A percentile compares a stretch with the other conserved stretches of the same genome.
These are phyloP conservation scores for Phaffomyces antillensis DNA, from an alignment of 805 yeast genomes.

Conservation along the genomic window DNA sequence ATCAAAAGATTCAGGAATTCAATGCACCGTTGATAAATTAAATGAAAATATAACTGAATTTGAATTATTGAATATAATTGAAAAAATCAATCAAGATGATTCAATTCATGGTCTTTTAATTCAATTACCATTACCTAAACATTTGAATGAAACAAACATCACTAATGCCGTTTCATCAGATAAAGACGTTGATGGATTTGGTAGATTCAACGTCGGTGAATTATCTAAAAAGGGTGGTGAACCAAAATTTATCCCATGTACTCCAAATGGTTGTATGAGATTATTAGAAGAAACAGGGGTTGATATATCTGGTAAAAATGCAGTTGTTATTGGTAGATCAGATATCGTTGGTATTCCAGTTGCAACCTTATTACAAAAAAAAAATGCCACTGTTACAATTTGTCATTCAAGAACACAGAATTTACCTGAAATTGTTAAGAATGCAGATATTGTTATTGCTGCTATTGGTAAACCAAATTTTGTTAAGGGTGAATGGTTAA, in stretches of 20 bases:
- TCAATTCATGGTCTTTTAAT: slow-evolving; percentile 80
- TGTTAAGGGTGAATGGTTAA: slow-evolving; percentile 84
- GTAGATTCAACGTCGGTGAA: slow-evolving; percentile 83
- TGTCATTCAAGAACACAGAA: slow-evolving; percentile 70
- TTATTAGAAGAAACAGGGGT: slow-evolving; percentile 66
- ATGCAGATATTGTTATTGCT: slow-evolving; percentile 84
- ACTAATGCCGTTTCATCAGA: slow-evolving; percentile 75
- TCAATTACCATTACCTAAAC: slow-evolving; percentile 84
- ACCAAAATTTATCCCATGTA: slow-evolving; percentile 85
- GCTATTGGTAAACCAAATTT: slow-evolving; percentile 86
- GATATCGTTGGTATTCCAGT: slow-evolving; percentile 96
- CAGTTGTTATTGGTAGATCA: slow-evolving; percentile 90
- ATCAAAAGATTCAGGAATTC: slow-evolving; percentile 74
- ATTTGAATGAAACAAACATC: slow-evolving; percentile 68
- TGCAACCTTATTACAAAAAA: slow-evolving; percentile 73
- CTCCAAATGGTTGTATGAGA: slow-evolving; percentile 89
- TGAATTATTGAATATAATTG: slow-evolving; percentile 52
- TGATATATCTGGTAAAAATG: slow-evolving; percentile 66
- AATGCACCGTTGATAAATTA: slow-evolving; percentile 57
- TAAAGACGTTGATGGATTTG: slow-evolving; percentile 96
- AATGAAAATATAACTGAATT: slow-evolving; percentile 56
- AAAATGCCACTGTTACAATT: slow-evolving; percentile 74
- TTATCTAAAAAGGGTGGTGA: slow-evolving; percentile 78
- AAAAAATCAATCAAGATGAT: slow-evolving; percentile 63
- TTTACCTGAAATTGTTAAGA: slow-evolving; percentile 47